Percentiles rank a stretch among this genome's conserved stretches.
phyloP scores from a whole-genome alignment of 2,329 filamentous ascomycete genomes.

The Amauroascus niger region DNA sequence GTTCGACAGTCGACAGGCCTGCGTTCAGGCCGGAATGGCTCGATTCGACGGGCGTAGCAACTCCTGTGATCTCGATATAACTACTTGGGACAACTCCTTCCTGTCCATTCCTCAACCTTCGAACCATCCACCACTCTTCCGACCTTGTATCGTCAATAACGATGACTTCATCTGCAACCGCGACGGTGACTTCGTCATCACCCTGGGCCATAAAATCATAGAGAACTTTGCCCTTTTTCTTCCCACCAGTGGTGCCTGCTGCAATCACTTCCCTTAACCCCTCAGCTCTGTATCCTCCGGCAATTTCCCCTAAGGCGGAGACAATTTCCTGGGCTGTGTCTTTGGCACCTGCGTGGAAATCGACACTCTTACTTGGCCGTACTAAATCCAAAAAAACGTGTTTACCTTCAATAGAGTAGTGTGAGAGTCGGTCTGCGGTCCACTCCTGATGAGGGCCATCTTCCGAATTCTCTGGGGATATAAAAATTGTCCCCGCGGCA shows the following conservation, averaged over 20 bases:
- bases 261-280: conserved; percentile 72
- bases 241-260: conserved; percentile 60
- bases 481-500: conserved; percentile 76
- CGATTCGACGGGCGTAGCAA: conserved; percentile 44
- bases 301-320: conserved; percentile 73
- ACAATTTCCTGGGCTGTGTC: conserved; percentile 95
- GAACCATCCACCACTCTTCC: conserved; percentile 97
- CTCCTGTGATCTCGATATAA: conserved; percentile 81
- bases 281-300: conserved; percentile 74
- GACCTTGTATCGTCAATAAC: conserved; percentile 83
- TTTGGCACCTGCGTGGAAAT: conserved; percentile 95
- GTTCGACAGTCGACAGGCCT: conserved; percentile 61
- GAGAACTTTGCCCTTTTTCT: conserved; percentile 75
- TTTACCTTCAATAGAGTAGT: conserved; percentile 96
- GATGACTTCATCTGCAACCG: conserved; percentile 79
- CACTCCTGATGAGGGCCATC: conserved; percentile 85
- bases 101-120: conserved; percentile 78
- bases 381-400: conserved; percentile 94
- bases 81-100: conserved; percentile 95
- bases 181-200: conserved; percentile 90
- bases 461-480: conserved; percentile 72
- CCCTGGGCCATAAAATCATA: conserved; percentile 97
- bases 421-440: conserved; percentile 89
- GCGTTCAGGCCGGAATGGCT: conserved; percentile 49
- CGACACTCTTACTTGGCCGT: conserved; percentile 82